Percentiles rank a stretch among this genome's conserved stretches.
Evolutionary conservation across 2,329 filamentous ascomycete species (phyloP).

Genomic region (Aspergillus sp.): DNA sequence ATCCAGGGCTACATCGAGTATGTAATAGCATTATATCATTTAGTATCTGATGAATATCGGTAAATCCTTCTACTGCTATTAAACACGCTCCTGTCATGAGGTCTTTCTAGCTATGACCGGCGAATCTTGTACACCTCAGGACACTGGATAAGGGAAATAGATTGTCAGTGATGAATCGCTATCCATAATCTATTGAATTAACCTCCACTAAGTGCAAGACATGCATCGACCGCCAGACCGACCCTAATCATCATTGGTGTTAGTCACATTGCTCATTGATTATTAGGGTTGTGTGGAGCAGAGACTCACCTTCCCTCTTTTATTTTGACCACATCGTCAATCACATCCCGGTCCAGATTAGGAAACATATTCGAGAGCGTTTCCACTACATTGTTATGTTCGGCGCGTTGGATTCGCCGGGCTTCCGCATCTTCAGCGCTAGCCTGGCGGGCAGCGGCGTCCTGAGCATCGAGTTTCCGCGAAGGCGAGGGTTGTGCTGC

Average conservation of each 20-base stretch:
- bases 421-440: slow-evolving; percentile 88
- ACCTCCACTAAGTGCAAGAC: slow-evolving; percentile 64
- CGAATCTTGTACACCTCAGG: too few species aligned
- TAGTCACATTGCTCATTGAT: not conserved
- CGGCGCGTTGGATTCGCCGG: slow-evolving; percentile 73
- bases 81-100: not conserved
- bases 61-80: not conserved
- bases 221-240: slow-evolving; percentile 81
- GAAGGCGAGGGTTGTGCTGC: slow-evolving; percentile 28
- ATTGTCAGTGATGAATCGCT: not conserved
- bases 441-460: slow-evolving; percentile 85
- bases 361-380: slow-evolving; percentile 97
- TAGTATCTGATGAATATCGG: not conserved
- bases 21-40: not conserved
- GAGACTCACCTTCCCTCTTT: slow-evolving; percentile 81
- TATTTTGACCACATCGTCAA: slow-evolving; percentile 93
- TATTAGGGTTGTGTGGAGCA: not conserved
- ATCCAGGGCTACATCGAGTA: too few species aligned
- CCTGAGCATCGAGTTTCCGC: slow-evolving; percentile 68
- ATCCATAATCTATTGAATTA: slow-evolving; percentile 26
- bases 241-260: slow-evolving; percentile 55
- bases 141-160: too few species aligned
- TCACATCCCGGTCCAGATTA: slow-evolving; percentile 87
- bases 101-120: too few species aligned
- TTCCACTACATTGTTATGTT: slow-evolving; percentile 90